Evolutionary conservation across 2,329 filamentous ascomycete genomes (phyloP).

Genomic region (Alternaria angustiovoidea): DNA sequence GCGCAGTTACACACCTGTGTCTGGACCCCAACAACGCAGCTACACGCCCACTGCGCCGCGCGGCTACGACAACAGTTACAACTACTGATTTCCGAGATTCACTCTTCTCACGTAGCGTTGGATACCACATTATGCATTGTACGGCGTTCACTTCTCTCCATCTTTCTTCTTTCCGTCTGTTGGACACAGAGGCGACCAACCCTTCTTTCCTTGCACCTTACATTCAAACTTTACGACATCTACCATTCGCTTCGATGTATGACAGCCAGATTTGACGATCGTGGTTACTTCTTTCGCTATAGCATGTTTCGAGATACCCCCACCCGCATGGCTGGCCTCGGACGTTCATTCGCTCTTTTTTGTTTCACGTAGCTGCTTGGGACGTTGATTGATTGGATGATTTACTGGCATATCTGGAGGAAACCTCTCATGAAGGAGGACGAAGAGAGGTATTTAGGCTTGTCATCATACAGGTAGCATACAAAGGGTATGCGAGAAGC

Average conservation of each 20-base stretch:
- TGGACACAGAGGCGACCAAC: constrained; percentile 23
- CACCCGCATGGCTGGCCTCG: constrained; percentile 41
- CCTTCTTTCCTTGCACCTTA: constrained; percentile 4
- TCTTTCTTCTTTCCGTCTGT: constrained; percentile 10
- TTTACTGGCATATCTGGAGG: not conserved
- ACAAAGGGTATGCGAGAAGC: not conserved
- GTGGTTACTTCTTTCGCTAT: constrained; percentile 17
- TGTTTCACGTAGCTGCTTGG: constrained; percentile 9
- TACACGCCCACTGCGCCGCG: constrained; percentile 2
- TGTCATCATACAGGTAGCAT: not conserved
- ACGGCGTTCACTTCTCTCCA: constrained; percentile 28
- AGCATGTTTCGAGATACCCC: constrained; percentile 47
- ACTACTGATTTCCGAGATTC: constrained; percentile 21
- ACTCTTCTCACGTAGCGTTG: constrained; percentile 7
- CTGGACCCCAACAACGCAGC: constrained; percentile 6
- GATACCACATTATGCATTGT: constrained; percentile 20
- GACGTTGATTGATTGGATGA: not conserved
- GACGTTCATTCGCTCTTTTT: constrained; percentile 43
- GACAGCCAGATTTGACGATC: constrained; percentile 10
- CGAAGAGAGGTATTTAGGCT: not conserved
- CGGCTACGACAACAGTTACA: constrained; percentile 30
- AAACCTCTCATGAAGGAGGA: not conserved
- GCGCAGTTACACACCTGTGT: constrained; percentile 19
- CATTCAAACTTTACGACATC: constrained; percentile 6
- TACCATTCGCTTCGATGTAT: not conserved